These are phyloP conservation scores for Poa annua DNA, from an alignment of 176 grass and related monocot species.

Conservation along the genomic window DNA sequence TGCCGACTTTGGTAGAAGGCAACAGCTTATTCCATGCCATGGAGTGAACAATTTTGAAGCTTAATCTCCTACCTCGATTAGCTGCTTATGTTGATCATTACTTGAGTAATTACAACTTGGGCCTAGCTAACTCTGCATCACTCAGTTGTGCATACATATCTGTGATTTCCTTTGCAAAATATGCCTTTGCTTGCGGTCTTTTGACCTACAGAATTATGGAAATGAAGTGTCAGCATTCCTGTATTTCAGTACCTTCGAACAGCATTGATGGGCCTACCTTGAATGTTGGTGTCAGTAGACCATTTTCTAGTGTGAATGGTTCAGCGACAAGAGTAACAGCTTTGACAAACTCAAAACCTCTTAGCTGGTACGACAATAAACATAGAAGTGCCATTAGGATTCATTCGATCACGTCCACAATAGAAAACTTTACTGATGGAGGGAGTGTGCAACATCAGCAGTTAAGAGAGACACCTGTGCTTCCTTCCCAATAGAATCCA, in stretches of 20 bases:
- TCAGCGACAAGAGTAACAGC: slow-evolving; percentile 73
- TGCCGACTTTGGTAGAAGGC: background rate
- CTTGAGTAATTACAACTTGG: slow-evolving; percentile 34
- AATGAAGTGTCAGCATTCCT: background rate
- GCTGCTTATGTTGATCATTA: slow-evolving; percentile 3
- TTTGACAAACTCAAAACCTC: slow-evolving; percentile 96
- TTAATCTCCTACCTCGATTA: slow-evolving; percentile 4
- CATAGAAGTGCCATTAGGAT: background rate
- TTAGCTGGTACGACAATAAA: slow-evolving; percentile 59
- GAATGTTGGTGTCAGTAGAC: slow-evolving; percentile 94
- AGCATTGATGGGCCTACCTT: slow-evolving; percentile 57
- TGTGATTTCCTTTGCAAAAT: slow-evolving; percentile 81
- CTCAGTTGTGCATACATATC: slow-evolving; percentile 72
- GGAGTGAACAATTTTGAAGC: background rate
- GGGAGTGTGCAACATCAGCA: slow-evolving; percentile 10
- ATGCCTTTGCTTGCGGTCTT: slow-evolving; percentile 90
- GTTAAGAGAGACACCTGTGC: slow-evolving; percentile 62
- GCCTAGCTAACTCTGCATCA: slow-evolving; percentile 40
- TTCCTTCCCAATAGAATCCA: slow-evolving; percentile 87
- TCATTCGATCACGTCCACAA: background rate
- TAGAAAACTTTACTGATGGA: slow-evolving; percentile 24
- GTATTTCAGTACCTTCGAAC: slow-evolving; percentile 1
- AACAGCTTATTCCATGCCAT: background rate
- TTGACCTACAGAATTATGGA: slow-evolving; percentile 59
- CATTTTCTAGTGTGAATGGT: slow-evolving; percentile 91